Base-by-base conservation (phyloP, 495 filamentous ascomycete genomes). In the Neurospora hispaniola region DNA sequence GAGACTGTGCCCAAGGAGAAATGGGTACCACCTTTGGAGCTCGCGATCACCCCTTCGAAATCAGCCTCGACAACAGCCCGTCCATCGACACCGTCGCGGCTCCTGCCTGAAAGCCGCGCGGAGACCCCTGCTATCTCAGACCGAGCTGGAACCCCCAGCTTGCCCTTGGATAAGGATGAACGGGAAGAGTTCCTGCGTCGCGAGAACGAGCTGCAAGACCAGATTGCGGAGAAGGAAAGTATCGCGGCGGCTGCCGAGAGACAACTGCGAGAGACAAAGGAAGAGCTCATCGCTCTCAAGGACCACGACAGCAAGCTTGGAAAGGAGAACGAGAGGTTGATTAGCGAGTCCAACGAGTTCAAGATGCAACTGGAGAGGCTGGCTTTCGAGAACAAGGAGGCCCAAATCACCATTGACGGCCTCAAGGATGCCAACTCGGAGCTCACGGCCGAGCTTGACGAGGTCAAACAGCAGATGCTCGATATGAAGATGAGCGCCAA, bases 201-300 rank as follows among this genome's bases (percentile, higher is more conserved):
- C 46, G 96, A 99, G 81, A 99, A 98, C 75, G 96, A 98, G 78
- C 85, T 99, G 18, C 96, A 99, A 75, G 96, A 98, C 78, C 96
- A 98, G 82, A 84, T 99, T 62, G 89, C 96, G 6, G 96, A 99
- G 80, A 96, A 91, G 79, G 96, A 99, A 80, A 89, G 91, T 1
- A 90, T 92, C 72, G 88, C 97, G 43, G 89, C 89, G 5, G 86
- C 88, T 42, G 88, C 91, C 10, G 96, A 98, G 78, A 89, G 93
- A 77, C 87, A 88, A 69, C 84, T 98, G 18, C 90, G 88, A 72
- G 91, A 95, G 70, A 90, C 89, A 6, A 93, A 90, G 78, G 93
- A 96, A 71, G 96, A 99, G 81, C 84, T 98, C 12, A 81, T 87
- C 70, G 89, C 88, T 72, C 79, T 97, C 71, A 96, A 94, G 78